phyloP scores from a whole-genome alignment of 768 basidiomycete species.

The Lactarius psammicola region DNA sequence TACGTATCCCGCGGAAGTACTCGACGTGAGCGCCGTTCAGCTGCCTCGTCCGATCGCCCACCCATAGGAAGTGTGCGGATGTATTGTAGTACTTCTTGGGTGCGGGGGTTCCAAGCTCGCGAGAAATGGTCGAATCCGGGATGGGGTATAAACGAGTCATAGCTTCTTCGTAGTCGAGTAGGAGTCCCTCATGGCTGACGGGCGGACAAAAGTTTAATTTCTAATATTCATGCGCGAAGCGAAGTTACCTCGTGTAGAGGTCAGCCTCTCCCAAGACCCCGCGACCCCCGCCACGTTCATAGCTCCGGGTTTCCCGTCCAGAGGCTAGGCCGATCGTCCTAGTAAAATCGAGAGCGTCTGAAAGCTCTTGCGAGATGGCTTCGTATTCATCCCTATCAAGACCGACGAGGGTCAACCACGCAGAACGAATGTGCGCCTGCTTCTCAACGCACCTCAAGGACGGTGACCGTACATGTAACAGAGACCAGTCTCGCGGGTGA shows the following conservation, averaged over 20 bases:
- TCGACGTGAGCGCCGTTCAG: constrained; percentile 93
- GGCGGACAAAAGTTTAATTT: constrained; percentile 1
- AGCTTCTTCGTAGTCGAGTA: constrained; percentile 90
- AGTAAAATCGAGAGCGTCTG: constrained; percentile 92
- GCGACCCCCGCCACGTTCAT: constrained; percentile 69
- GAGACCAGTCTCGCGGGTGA: constrained; percentile 88
- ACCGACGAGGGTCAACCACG: neutral
- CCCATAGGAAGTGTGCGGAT: constrained; percentile 94
- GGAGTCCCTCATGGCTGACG: constrained; percentile 83
- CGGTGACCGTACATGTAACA: constrained; percentile 85
- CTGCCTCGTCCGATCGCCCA: constrained; percentile 93
- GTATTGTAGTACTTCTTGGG: constrained; percentile 74
- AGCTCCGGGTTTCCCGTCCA: constrained; percentile 44
- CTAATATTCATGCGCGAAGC: neutral
- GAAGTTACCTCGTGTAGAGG: constrained; percentile 77
- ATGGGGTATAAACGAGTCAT: constrained; percentile 70
- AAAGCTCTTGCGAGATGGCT: constrained; percentile 75
- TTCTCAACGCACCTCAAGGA: constrained; percentile 55
- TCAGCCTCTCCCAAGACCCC: constrained; percentile 84
- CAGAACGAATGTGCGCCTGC: neutral
- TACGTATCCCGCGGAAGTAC: constrained; percentile 88
- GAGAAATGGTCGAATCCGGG: constrained; percentile 30
- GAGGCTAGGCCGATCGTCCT: constrained; percentile 79
- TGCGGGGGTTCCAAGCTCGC: constrained; percentile 11
- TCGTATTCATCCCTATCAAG: constrained; percentile 72